Conservation (phyloP, 75 land plant genomes). For the Selaginella moellendorffii region DNA sequence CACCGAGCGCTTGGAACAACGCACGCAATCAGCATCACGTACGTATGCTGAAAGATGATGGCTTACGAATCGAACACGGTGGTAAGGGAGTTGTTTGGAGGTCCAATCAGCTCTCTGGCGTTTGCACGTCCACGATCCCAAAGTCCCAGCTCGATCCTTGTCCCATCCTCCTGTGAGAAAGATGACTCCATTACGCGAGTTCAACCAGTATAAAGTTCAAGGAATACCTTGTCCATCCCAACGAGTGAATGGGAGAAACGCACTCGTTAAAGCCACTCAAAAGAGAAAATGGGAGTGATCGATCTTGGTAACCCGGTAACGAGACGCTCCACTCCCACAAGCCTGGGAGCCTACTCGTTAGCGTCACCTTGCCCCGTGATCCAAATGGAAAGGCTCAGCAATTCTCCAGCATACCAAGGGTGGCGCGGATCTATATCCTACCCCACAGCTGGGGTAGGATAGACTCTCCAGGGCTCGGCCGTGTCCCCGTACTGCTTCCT, state of each 20-base stretch:
- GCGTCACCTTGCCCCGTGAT: too few species aligned
- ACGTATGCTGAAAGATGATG: neutral
- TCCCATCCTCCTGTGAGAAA: conserved; percentile 57
- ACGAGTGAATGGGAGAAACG: conserved; percentile 46
- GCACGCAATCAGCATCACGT: conserved; percentile 39
- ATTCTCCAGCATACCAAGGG: too few species aligned
- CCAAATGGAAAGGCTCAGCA: too few species aligned
- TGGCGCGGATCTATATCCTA: too few species aligned
- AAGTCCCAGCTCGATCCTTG: conserved; percentile 46
- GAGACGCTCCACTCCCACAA: conserved; percentile 62
- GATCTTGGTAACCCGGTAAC: conserved; percentile 70
- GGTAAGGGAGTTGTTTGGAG: conserved; percentile 57
- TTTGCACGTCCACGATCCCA: conserved; percentile 89
- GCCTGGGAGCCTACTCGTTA: too few species aligned
- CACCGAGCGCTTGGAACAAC: conserved; percentile 69
- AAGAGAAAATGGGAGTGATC: too few species aligned
- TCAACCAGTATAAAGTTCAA: too few species aligned
- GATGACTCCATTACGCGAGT: too few species aligned
- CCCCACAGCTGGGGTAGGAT: too few species aligned
- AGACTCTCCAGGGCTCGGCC: too few species aligned
- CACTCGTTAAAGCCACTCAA: too few species aligned
- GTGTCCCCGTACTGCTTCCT: too few species aligned
- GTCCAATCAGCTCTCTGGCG: conserved; percentile 60
- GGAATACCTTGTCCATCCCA: conserved; percentile 30
- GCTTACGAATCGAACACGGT: conserved; percentile 84